Base-by-base conservation (phyloP, 164 flowering plant genomes). In the Berberis thunbergii region DNA sequence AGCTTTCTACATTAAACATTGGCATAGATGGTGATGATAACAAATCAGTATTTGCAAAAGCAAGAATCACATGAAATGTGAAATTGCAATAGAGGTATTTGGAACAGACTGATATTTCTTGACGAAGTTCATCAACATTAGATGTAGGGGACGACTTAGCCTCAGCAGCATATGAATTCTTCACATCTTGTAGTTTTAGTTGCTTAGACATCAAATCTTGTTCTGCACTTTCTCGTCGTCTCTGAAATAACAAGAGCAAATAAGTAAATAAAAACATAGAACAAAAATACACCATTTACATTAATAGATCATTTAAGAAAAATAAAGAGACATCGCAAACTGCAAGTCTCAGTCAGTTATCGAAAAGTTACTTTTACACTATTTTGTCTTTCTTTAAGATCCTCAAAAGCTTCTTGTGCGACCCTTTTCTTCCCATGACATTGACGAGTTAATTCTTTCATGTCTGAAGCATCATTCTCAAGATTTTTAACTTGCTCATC, bases 31-130 rank as follows among this genome's bases (percentile, higher is more conserved):
- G 54, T 8, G 67, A 45, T 62, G 61, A 3, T 43, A 60, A 6
- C 41, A 55, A 41, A 13, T 4, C 4, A 46, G 8, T 46, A 57
- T 3, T 39, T 39, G 41, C 60, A 26, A 41, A 52, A 6, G 6
- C 11, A 45, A 54, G 57, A 58, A 11, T 10, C 4, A 52, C 7
- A 57, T 45, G 8, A 38, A 61, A 42, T 54, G 7, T 39, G 39
- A 11, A 9, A 52, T 42, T 8, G 39, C 6, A 50, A 38, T 7
- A 54, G 13, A 52, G 12, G 38, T 40, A n/a, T 12, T 6, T n/a
- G n/a, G 54, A 62, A 83, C 99, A 63, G 66, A 89, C 99, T 65
- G 73, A 74, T 62, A 87, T 79, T 71, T 91, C 99, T 76, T 73
- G 77, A 63, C 41, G 69, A 53, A 85, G 83, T 76, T 95, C 97